These are phyloP conservation scores for Russula abietina DNA, from an alignment of 768 basidiomycete genomes.

Conservation along the genomic window DNA sequence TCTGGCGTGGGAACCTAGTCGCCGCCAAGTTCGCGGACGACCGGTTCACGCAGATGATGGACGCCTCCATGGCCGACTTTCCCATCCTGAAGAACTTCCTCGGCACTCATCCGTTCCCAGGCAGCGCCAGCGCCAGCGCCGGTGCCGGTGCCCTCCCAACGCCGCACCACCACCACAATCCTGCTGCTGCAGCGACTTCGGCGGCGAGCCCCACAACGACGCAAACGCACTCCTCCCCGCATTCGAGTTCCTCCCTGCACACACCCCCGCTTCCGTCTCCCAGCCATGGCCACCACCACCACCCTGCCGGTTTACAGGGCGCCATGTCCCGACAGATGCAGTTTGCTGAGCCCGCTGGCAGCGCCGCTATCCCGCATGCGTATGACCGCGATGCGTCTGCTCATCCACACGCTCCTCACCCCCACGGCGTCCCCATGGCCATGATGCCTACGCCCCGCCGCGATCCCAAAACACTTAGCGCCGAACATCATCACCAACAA, in stretches of 20 bases:
- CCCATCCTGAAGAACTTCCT: slow-evolving; percentile 78
- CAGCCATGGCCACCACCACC: no score
- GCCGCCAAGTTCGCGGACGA: slow-evolving; percentile 60
- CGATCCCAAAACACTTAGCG: background rate
- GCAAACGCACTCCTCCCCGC: background rate
- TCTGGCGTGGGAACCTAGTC: slow-evolving; percentile 79
- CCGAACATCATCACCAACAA: background rate
- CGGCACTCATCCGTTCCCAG: slow-evolving; percentile 54
- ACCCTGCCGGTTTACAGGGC: background rate
- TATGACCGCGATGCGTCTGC: slow-evolving; percentile 9
- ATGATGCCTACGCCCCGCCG: background rate
- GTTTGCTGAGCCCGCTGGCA: background rate
- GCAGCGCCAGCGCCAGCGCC: no score
- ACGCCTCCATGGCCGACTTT: slow-evolving; percentile 80
- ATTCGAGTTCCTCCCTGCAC: background rate
- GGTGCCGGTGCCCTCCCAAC: background rate
- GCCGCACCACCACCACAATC: slow-evolving; percentile 25
- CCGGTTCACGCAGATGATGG: slow-evolving; percentile 48
- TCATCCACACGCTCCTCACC: background rate
- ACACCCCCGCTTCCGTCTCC: background rate
- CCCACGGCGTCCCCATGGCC: background rate
- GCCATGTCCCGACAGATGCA: slow-evolving; percentile 4
- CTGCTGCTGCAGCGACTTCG: no score
- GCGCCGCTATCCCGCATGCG: background rate
- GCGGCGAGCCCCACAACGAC: background rate